These are phyloP conservation scores for Colletotrichum tropicale DNA, from an alignment of 2,329 filamentous ascomycete species.

Conservation along the genomic window DNA sequence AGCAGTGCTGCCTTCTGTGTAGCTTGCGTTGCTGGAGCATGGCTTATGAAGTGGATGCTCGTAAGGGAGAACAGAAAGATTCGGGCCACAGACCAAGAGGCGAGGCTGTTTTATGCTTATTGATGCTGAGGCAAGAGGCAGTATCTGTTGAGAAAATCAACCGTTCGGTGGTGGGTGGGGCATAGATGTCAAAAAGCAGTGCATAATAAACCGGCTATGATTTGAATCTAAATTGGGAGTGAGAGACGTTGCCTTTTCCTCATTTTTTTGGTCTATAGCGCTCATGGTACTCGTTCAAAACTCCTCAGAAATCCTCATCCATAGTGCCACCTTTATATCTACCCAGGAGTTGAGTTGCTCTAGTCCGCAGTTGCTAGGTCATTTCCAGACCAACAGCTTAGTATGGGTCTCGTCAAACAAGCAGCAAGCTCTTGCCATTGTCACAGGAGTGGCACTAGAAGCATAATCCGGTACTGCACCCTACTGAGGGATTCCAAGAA, in stretches of 20 bases:
- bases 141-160: fast-evolving
- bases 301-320: fast-evolving
- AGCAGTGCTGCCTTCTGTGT: slow-evolving; percentile 16
- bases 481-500: neutral
- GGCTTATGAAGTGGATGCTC: slow-evolving; percentile 27
- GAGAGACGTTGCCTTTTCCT: too few species aligned
- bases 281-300: fast-evolving
- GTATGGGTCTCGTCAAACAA: fast-evolving
- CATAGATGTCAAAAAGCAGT: neutral
- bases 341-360: neutral
- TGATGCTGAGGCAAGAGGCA: neutral
- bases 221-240: fast-evolving
- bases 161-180: fast-evolving
- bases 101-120: slow-evolving; percentile 15
- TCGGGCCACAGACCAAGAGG: slow-evolving; percentile 4
- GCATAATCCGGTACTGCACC: fast-evolving
- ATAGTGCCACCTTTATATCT: neutral
- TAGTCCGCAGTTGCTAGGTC: fast-evolving
- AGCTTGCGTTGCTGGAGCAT: slow-evolving; percentile 26
- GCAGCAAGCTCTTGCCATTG: neutral
- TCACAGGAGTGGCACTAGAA: neutral
- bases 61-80: slow-evolving; percentile 26
- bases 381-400: fast-evolving
- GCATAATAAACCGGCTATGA: too few species aligned
- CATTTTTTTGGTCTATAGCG: too few species aligned